These are phyloP conservation scores for Mycosphaerella sp. DNA, from an alignment of 2,329 filamentous ascomycete genomes.

Conservation along the genomic window DNA sequence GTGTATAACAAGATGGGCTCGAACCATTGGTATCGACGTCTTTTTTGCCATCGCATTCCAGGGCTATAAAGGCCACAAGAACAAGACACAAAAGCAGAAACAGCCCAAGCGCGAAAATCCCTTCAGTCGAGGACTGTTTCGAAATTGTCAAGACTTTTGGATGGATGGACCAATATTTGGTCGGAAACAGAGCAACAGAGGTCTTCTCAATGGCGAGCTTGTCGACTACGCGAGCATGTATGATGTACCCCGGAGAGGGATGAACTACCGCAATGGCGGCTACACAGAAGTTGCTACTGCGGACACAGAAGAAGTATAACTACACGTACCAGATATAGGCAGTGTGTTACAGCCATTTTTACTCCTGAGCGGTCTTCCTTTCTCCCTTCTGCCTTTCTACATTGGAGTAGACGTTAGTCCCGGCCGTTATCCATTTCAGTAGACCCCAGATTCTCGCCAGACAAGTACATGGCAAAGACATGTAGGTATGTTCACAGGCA, in stretches of 20 bases:
- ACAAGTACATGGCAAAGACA: too few species aligned
- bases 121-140: slow-evolving; percentile 73
- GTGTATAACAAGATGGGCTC: slow-evolving; percentile 71
- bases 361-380: too few species aligned
- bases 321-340: background rate
- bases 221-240: slow-evolving; percentile 89
- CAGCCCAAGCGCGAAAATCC: slow-evolving; percentile 58
- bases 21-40: slow-evolving; percentile 81
- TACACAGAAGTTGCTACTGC: slow-evolving; percentile 56
- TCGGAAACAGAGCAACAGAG: slow-evolving; percentile 64
- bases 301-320: slow-evolving; percentile 41
- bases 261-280: slow-evolving; percentile 49
- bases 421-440: too few species aligned
- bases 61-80: slow-evolving; percentile 54
- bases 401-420: too few species aligned
- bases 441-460: too few species aligned
- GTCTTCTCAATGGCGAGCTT: slow-evolving; percentile 66
- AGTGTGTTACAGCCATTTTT: background rate
- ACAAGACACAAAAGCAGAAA: slow-evolving; percentile 28
- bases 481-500: too few species aligned
- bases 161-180: slow-evolving; percentile 81
- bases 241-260: slow-evolving; percentile 66
- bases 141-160: slow-evolving; percentile 96
- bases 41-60: slow-evolving; percentile 86
- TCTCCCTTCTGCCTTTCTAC: too few species aligned